Evolutionary conservation across 2,329 filamentous ascomycete species (phyloP).

Genomic region (Epicoccum nigrum): DNA sequence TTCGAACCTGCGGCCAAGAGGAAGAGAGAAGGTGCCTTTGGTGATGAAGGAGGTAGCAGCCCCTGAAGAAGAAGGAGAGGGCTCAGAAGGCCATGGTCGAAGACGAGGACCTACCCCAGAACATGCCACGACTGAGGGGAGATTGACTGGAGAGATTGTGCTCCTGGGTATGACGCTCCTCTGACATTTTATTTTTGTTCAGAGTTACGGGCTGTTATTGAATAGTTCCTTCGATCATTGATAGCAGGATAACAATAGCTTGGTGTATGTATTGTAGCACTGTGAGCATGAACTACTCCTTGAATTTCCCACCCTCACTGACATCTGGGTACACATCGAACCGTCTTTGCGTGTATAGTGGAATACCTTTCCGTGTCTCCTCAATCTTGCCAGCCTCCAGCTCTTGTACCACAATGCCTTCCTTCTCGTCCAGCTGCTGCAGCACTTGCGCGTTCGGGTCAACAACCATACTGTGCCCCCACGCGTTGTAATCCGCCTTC

Average conservation of each 20-base stretch:
- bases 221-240: background rate
- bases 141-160: slow-evolving; percentile 6
- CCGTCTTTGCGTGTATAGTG: slow-evolving; percentile 79
- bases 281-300: slow-evolving; percentile 34
- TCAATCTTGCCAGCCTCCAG: slow-evolving; percentile 53
- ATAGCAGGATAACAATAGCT: background rate
- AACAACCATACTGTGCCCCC: slow-evolving; percentile 86
- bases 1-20: slow-evolving; percentile 33
- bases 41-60: slow-evolving; percentile 25
- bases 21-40: slow-evolving; percentile 35
- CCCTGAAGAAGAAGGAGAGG: slow-evolving; percentile 36
- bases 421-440: slow-evolving; percentile 76
- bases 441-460: slow-evolving; percentile 88
- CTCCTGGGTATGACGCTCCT: background rate
- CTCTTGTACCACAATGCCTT: slow-evolving; percentile 73
- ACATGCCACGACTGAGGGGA: slow-evolving; percentile 17
- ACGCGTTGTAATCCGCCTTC: slow-evolving; percentile 81
- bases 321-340: slow-evolving; percentile 98
- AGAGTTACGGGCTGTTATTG: background rate
- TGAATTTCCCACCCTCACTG: slow-evolving; percentile 62
- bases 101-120: background rate
- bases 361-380: slow-evolving; percentile 70
- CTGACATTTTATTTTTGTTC: background rate
- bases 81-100: slow-evolving; percentile 5
- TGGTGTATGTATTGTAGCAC: background rate